Evolutionary conservation across 2,329 filamentous ascomycete species (phyloP), one percentile per base, ranked within the genome.

Genomic region (Ambrosiella cleistominuta): DNA sequence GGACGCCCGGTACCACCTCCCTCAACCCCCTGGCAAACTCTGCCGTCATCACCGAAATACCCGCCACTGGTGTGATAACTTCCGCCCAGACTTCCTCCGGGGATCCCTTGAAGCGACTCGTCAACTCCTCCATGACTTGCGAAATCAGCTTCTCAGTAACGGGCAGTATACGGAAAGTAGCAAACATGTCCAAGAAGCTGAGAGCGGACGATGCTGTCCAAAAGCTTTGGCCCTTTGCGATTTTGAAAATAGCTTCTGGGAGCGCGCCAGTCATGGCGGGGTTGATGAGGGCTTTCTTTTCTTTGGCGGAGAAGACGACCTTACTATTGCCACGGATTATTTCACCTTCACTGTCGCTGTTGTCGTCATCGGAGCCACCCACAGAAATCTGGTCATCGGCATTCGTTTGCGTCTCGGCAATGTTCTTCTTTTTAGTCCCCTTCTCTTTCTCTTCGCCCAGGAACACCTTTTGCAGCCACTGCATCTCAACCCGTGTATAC

Each of bases 181-280:
- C 74, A 63, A 95, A 85, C 71, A 94, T 78, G 65, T 85, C 74
- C 69, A 93, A 97, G 70, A 96, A 95, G 19, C 78, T 72, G 65
- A 85, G 82, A 2, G 82, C 88, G 6, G 88, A 75, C 0, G 74
- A 72, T 1, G 81, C 70, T 61, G 78, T 79, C 67, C 83, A 81
- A 63, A 86, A 82, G 56, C 85, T 79, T 65, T 95, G 83, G 68
- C 85, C 88, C 72, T 82, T 82, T 5, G 89, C 84, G 19, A 88
- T 81, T 65, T 95, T 88, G 66, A 95, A 96, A 53, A 98, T 87
- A 44, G 91, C 89, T 58, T 89, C 79, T 1, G 93, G 90, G 63
- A 98, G 95, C 13, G 88, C 93, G n/a, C 93, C 93, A 61, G 86
- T 87, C 62, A 96, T 76, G 8, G 88, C 88, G 3, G 91, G 89